Conservation (phyloP, 148 eudicot species). For the Limonium bicolor region DNA sequence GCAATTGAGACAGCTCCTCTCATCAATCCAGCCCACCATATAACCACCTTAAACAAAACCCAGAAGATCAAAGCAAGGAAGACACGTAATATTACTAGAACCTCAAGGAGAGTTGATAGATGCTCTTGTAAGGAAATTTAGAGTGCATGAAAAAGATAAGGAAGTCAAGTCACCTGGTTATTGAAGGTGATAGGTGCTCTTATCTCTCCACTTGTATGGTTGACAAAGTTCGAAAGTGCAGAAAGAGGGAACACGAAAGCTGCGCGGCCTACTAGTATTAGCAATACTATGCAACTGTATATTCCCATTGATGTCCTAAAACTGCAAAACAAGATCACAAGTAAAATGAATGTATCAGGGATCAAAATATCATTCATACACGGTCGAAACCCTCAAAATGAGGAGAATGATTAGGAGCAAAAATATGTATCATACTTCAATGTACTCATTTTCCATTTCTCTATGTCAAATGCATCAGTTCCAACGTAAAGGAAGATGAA, state of each 20-base stretch:
- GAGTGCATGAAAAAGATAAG: neutral
- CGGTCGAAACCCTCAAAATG: neutral
- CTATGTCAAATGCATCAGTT: slow-evolving; percentile 82
- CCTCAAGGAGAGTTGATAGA: too few species aligned
- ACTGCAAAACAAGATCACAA: slow-evolving; percentile 20
- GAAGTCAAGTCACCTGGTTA: slow-evolving; percentile 57
- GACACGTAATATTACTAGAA: too few species aligned
- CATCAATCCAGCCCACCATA: slow-evolving; percentile 99
- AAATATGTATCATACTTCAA: slow-evolving; percentile 31
- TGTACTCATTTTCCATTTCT: slow-evolving; percentile 78
- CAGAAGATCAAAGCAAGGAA: neutral
- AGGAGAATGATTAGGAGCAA: neutral
- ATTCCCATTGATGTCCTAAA: slow-evolving; percentile 33
- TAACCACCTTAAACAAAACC: slow-evolving; percentile 30
- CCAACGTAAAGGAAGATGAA: slow-evolving; percentile 95
- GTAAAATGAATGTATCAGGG: neutral
- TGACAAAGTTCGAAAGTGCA: slow-evolving; percentile 51
- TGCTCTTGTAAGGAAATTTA: too few species aligned
- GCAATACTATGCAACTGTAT: slow-evolving; percentile 32
- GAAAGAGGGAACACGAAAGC: slow-evolving; percentile 95
- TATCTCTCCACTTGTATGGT: slow-evolving; percentile 25
- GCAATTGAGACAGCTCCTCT: slow-evolving; percentile 99
- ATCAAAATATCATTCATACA: neutral
- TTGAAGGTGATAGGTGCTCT: slow-evolving; percentile 39
- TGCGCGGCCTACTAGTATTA: slow-evolving; percentile 73